phyloP scores from a whole-genome alignment of 1,284 basidiomycete species.

The Trichosporon coremiiforme region DNA sequence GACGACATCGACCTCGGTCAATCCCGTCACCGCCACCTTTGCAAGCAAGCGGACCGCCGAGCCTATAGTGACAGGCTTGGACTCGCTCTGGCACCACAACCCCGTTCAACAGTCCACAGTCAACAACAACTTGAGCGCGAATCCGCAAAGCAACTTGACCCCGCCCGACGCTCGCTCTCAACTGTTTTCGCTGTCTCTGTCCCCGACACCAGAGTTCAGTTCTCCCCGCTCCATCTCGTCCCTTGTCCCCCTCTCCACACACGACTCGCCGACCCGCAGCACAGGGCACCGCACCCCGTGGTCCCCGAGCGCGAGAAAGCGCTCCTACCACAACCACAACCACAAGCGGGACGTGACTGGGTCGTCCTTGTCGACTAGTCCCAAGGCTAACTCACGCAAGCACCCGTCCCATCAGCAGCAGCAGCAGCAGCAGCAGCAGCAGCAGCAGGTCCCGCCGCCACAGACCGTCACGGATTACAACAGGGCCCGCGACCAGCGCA shows the following conservation, averaged over 20 bases:
- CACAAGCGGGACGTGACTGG: constrained; percentile 15
- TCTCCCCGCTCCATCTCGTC: constrained; percentile 9
- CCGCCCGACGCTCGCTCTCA: not conserved
- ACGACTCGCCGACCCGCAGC: constrained; percentile 5
- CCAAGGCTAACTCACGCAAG: not conserved
- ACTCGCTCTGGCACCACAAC: not conserved
- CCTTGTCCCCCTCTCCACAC: constrained; percentile 4
- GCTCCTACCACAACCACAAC: not conserved
- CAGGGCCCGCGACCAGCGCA: not conserved
- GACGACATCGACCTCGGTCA: constrained; percentile 10
- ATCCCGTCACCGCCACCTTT: constrained; percentile 17
- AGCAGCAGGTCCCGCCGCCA: no score
- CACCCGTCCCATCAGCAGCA: not conserved
- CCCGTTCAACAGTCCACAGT: not conserved
- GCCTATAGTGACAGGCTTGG: constrained; percentile 2
- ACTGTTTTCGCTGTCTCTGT: not conserved
- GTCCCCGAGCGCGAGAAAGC: not conserved
- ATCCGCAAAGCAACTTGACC: not conserved
- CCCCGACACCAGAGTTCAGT: constrained; percentile 7
- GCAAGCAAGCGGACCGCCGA: constrained; percentile 1
- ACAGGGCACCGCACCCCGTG: constrained; percentile 3
- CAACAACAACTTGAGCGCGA: not conserved
- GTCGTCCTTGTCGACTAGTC: not conserved
- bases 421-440: no score
- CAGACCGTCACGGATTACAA: not conserved